These are phyloP conservation scores for Boletus rufocinnamomeus DNA, from an alignment of 768 basidiomycete species.

Conservation along the genomic window DNA sequence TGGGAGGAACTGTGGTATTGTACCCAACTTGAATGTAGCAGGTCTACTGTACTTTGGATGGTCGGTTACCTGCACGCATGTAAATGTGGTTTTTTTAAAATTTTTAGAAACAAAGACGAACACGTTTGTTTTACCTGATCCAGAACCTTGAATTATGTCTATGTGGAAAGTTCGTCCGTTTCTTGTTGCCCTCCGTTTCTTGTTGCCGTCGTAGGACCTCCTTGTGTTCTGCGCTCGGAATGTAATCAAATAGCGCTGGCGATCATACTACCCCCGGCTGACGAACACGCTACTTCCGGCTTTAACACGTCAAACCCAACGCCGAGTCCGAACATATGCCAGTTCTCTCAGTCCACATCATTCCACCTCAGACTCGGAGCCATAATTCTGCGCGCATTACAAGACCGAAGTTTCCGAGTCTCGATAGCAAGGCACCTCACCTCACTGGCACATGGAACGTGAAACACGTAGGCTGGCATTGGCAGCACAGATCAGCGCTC, in stretches of 20 bases:
- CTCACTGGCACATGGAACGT: too few relatives aligned
- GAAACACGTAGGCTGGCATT: too few relatives aligned
- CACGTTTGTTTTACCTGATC: background rate
- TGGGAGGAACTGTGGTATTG: background rate
- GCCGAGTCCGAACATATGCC: background rate
- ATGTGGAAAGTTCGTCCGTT: background rate
- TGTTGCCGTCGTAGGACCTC: too few relatives aligned
- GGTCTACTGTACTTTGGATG: conserved; percentile 7
- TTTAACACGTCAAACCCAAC: too few relatives aligned
- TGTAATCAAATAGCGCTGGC: background rate
- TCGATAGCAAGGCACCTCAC: background rate
- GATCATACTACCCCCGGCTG: background rate
- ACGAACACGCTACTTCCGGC: too few relatives aligned
- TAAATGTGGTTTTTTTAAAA: background rate
- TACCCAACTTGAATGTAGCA: background rate
- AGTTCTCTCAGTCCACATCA: too few relatives aligned
- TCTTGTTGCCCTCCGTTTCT: background rate
- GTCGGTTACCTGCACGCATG: conserved; percentile 1
- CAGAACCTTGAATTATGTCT: background rate
- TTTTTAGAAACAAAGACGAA: background rate
- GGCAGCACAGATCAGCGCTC: background rate
- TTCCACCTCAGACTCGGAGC: too few relatives aligned
- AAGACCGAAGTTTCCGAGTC: background rate
- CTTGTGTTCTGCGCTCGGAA: too few relatives aligned
- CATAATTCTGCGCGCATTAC: background rate